A percentile compares a stretch with the other conserved stretches of the same genome.
These are phyloP conservation scores for Colletotrichum paranaense DNA, from an alignment of 2,329 filamentous ascomycete species.

Conservation along the genomic window DNA sequence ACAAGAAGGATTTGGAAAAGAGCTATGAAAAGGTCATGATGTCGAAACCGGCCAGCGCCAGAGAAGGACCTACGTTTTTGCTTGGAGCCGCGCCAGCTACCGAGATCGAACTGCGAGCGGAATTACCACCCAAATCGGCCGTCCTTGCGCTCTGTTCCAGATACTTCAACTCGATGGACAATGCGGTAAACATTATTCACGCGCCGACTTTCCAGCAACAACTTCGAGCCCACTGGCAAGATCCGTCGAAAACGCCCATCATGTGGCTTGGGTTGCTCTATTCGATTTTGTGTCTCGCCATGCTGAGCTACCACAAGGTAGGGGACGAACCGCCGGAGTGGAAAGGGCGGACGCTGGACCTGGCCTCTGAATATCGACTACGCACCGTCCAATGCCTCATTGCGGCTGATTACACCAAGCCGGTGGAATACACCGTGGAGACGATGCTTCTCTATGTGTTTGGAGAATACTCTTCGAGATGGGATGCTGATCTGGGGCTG, in stretches of 20 bases:
- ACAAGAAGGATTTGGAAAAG: slow-evolving; percentile 90
- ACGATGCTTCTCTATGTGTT: slow-evolving; percentile 81
- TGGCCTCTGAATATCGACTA: slow-evolving; percentile 73
- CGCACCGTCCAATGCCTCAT: slow-evolving; percentile 83
- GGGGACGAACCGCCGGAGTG: slow-evolving; percentile 85
- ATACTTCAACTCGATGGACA: slow-evolving; percentile 88
- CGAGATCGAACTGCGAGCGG: slow-evolving; percentile 80
- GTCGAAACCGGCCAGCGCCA: slow-evolving; percentile 69
- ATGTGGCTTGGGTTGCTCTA: slow-evolving; percentile 85
- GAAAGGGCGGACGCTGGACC: slow-evolving; percentile 71
- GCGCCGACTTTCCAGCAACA: slow-evolving; percentile 86
- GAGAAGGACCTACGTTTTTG: slow-evolving; percentile 80
- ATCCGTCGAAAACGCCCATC: slow-evolving; percentile 77
- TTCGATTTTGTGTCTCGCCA: slow-evolving; percentile 79
- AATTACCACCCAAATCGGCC: slow-evolving; percentile 82
- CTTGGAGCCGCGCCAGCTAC: slow-evolving; percentile 79
- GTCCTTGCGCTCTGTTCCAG: slow-evolving; percentile 88
- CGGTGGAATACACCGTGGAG: slow-evolving; percentile 80
- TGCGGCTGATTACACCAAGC: slow-evolving; percentile 81
- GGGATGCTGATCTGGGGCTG: slow-evolving; percentile 78
- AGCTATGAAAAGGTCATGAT: slow-evolving; percentile 82
- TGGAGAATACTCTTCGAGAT: slow-evolving; percentile 78
- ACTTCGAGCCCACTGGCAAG: slow-evolving; percentile 74
- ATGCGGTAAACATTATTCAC: slow-evolving; percentile 80
- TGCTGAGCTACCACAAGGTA: slow-evolving; percentile 83